Evolutionary conservation across 768 basidiomycete species (phyloP), one percentile per base, ranked within the genome.

Genomic region (Megacollybia marginata): DNA sequence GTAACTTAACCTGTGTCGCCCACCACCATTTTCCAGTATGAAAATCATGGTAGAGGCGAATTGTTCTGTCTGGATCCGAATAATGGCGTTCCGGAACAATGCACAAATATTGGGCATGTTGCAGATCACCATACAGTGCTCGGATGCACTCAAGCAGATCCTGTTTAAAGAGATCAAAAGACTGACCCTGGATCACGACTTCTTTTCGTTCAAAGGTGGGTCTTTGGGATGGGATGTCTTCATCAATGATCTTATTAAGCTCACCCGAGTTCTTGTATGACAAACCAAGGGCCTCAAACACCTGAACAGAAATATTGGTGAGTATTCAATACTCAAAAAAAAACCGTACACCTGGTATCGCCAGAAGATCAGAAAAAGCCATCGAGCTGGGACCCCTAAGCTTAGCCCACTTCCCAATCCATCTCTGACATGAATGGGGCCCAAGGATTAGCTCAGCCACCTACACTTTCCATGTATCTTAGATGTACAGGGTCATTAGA

Each of bases 241-340:
- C n/a, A 51, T 72, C 67, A 34, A 70, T 62, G 13, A 69, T 65
- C 1, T 50, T 40, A 44, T 72, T 71, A 5, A 72, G 55, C 46
- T 68, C 61, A 5, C 44, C 34, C 1, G 61, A 46, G 46, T 57
- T 68, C 33, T 54, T 57, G 54, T 58, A 72, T 4, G 69, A 71
- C 0, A 72, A 57, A 0, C 55, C 60, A 5, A 72, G 60, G 0
- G 35, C 20, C 16, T 62, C 57, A 4, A 12, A 20, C 10, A 65
- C 56, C 62, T 65, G 43, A 8, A 32, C 15, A 16, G 5, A 9
- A 19, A 36, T 12, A 5, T 34, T 16, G 12, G 10, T 34, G 38
- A 35, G 13, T 31, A n/a, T 35, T 19, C 15, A 18, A 23, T 15
- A 61, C 63, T 18, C n/a, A n/a, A n/a, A n/a, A n/a, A n/a, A n/a